Percentiles rank a stretch among this genome's conserved stretches.
These are phyloP conservation scores for Naganishia liquefaciens DNA, from an alignment of 1,284 basidiomycete genomes.

Conservation along the genomic window DNA sequence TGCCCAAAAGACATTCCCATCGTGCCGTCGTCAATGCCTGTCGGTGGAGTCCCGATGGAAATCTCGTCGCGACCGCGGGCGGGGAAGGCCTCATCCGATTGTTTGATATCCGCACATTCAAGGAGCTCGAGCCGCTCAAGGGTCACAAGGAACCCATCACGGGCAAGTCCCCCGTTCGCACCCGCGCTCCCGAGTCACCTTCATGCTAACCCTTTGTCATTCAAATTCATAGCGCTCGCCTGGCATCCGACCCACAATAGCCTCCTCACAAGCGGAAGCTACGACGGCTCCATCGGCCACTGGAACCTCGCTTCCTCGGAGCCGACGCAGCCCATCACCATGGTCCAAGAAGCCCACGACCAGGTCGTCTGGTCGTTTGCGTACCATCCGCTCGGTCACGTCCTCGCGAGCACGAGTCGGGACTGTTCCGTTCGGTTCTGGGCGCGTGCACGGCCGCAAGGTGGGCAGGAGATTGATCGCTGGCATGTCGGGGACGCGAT, in stretches of 20 bases:
- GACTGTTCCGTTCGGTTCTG: slow-evolving; percentile 98
- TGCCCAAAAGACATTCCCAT: slow-evolving; percentile 73
- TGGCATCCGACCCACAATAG: slow-evolving; percentile 93
- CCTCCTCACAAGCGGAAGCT: slow-evolving; percentile 87
- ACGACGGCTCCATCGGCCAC: slow-evolving; percentile 87
- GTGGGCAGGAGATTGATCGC: slow-evolving; percentile 64
- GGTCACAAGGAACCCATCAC: slow-evolving; percentile 98
- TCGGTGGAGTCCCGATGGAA: slow-evolving; percentile 88
- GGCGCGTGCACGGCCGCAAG: slow-evolving; percentile 71
- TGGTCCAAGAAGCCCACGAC: slow-evolving; percentile 89
- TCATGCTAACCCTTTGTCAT: too few relatives aligned
- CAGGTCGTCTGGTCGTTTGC: slow-evolving; percentile 94
- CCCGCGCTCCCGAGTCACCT: neutral
- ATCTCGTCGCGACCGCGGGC: slow-evolving; percentile 88
- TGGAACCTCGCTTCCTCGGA: slow-evolving; percentile 71
- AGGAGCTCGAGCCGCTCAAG: slow-evolving; percentile 84
- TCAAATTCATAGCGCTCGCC: slow-evolving; percentile 81
- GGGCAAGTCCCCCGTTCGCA: slow-evolving; percentile 63
- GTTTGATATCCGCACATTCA: slow-evolving; percentile 98
- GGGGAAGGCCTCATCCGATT: slow-evolving; percentile 91
- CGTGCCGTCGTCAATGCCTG: slow-evolving; percentile 95
- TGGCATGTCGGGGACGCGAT: slow-evolving; percentile 50
- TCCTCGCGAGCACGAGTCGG: slow-evolving; percentile 88
- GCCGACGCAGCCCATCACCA: slow-evolving; percentile 65
- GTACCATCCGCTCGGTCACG: slow-evolving; percentile 93